Base-by-base conservation (phyloP, 2,329 filamentous ascomycete genomes). In the Cladosporium sp. region DNA sequence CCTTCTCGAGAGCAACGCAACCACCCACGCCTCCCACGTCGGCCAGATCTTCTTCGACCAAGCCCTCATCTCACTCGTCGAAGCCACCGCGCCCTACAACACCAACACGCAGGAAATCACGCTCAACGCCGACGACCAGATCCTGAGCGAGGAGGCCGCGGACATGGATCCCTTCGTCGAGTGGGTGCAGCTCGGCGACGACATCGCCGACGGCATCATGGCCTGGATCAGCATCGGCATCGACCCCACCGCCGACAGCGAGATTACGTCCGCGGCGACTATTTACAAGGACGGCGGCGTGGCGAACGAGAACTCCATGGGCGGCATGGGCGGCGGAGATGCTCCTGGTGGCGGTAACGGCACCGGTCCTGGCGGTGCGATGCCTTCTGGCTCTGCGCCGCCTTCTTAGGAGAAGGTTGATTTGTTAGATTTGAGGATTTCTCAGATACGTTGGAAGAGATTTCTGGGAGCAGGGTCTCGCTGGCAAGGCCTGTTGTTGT, bases 11-110 rank as follows among this genome's bases (percentile, higher is more conserved):
- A 81, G 85, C 65, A 82, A 83, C 14, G 86, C 89, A 75, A 68
- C 70, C 29, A 66, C 69, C 5, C 80, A 77, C 60, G 81, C 85
- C 65, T 82, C 84, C 8, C 87, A 90, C 61, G 80, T 89, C 44
- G 87, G 87, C 23, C 88, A 90, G 73, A 72, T 87, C 63, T 89
- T 86, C 80, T 86, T 86, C 64, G 86, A 89, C 74, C 83, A 88
- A 73, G 78, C 80, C 68, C 81, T 89, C 12, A 82, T 85, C 69
- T 72, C 71, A 31, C 69, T 78, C 49, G 84, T 88, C 64, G 83
- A 87, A 68, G 73, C 74, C n/a, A 77, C 76, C 1, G 65, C 72
- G 0, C 82, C 83, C 8, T 80, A 80, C 74, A 78, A 73, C 71
- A 78, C 74, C 65, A 80, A 80, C 70, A 77, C 69, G 57, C 75